Evolutionary conservation across 495 filamentous ascomycete species (phyloP), one percentile per base, ranked within the genome.

Genomic region (Talaromyces proteolyticus): DNA sequence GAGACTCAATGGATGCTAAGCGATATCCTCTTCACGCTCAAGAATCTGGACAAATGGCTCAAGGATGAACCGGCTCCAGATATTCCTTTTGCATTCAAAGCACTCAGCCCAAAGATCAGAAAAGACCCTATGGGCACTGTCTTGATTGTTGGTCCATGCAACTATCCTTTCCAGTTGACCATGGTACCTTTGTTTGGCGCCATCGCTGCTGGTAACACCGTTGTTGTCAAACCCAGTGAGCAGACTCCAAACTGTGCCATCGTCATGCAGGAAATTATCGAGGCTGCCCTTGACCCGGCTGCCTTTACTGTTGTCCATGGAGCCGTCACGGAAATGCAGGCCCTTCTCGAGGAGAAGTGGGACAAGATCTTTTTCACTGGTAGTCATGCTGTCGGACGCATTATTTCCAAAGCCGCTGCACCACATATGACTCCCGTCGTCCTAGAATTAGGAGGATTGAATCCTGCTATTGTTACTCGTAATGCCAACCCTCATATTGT

Each of bases 311-410:
- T 92, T 44, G 76, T 96, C 49, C 91, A 95, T 64, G 93, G 93
- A 47, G 80, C 72, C 6, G 60, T 95, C 24, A 73, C 84, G 20
- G 89, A 95, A 75, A 88, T 86, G 3, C 88, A 86, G 16, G 84
- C 84, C 5, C 69, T 97, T 26, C 74, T 98, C 11, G 80, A 90
- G 44, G 80, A 91, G 67, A 90, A 90, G 58, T 98, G 91, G 89
- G 91, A 94, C 67, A 96, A 95, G 76, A 92, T 98, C 57, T 92
- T 94, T 73, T 98, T 95, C 72, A 98, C 93, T 14, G 93, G 93
- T 41, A 79, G 78, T 54, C 70, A 75, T 10, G 70, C 60, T 29
- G 91, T 96, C 34, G 93, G 88, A 45, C 87, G 76, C 42, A 92
- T 97, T 67, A 82, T 98, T 56, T 81, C 90, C 19, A 88, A 90